Evolutionary conservation across 768 basidiomycete genomes (phyloP).

Genomic region (Punctularia strigosozonata): DNA sequence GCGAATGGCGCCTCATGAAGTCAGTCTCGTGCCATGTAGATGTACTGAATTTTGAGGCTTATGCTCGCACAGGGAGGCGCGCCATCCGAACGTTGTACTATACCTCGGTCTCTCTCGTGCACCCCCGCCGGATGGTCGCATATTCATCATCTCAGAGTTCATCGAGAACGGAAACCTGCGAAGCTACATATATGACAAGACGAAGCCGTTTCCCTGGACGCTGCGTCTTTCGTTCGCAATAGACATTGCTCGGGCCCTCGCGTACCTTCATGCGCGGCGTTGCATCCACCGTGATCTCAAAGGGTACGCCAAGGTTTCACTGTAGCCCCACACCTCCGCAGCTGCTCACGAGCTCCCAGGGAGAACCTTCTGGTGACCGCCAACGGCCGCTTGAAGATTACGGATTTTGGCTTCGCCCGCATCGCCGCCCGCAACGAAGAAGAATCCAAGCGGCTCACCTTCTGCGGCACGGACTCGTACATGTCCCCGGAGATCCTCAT

Average conservation of each 20-base stretch:
- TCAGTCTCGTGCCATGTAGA: conserved; percentile 15
- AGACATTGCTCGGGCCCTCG: conserved; percentile 89
- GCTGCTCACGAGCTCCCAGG: no score
- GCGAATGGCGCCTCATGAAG: conserved; percentile 99
- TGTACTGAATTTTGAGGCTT: conserved; percentile 3
- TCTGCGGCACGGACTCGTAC: conserved; percentile 86
- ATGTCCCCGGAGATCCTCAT: conserved; percentile 96
- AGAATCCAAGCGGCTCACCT: conserved; percentile 75
- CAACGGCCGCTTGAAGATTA: conserved; percentile 92
- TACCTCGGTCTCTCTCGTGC: conserved; percentile 85
- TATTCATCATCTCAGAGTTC: conserved; percentile 93
- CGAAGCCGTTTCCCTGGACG: conserved; percentile 83
- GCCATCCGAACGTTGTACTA: conserved; percentile 88
- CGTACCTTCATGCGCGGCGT: conserved; percentile 91
- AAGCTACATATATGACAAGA: conserved; percentile 78
- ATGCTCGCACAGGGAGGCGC: conserved; percentile 44
- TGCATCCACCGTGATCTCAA: conserved; percentile 89
- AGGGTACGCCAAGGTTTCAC: no score
- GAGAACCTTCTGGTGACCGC: conserved; percentile 94
- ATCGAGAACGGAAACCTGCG: conserved; percentile 86
- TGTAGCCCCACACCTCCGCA: no score
- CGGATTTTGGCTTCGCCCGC: conserved; percentile 96
- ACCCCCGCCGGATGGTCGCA: conserved; percentile 66
- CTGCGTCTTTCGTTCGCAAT: conserved; percentile 90
- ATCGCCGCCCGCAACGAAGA: conserved; percentile 90